Base-by-base conservation (phyloP, 2,329 filamentous ascomycete species). In the Colletotrichum kahawae region DNA sequence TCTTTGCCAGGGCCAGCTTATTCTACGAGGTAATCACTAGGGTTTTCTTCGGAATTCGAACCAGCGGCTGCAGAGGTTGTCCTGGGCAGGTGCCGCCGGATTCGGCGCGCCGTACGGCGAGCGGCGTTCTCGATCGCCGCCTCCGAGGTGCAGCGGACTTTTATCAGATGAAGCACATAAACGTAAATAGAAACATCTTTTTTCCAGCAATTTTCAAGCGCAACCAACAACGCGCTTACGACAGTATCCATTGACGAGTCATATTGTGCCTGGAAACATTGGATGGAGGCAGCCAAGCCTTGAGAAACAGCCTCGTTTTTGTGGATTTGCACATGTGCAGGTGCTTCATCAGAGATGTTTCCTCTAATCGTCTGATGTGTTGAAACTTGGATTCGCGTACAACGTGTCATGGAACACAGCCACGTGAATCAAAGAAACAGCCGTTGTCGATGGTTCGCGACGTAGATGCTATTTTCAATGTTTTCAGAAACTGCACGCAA, bases 391-490 rank as follows among this genome's bases (percentile, higher is more conserved):
- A 57, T 29, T 4, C 31, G 64, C 0, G 48, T 33, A 67, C 64
- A 21, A 1, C 31, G 64, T 67, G 64, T 67, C 48, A 3, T 67
- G 1, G 12, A 1, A 65, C 34, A 0, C 33, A 24, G 57, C 57
- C 57, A 62, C 57, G 57, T 62, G 29, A 62, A 62, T 31, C 18
- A 33, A 0, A 62, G 31, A 18, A 62, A 62, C 57, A 31, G 29
- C 31, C 31, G 27, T 0, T 1, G n/a, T 51, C 0, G 43, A 0
- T 13, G 0, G 13, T 62, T 0, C 24, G 18, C n/a, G n/a, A 33
- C 57, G 36, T 13, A 0, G 16, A 33, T 33, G 18, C 31, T 33
- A 34, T 36, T 33, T 33, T 33, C 54, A 57, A 57, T 18, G 2
- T 18, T 33, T 59, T 0, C 27, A 59, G 9, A 0, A 31, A 2